These are phyloP conservation scores for Zoysia japonica DNA, from an alignment of 176 grass and related monocot genomes.

Conservation along the genomic window DNA sequence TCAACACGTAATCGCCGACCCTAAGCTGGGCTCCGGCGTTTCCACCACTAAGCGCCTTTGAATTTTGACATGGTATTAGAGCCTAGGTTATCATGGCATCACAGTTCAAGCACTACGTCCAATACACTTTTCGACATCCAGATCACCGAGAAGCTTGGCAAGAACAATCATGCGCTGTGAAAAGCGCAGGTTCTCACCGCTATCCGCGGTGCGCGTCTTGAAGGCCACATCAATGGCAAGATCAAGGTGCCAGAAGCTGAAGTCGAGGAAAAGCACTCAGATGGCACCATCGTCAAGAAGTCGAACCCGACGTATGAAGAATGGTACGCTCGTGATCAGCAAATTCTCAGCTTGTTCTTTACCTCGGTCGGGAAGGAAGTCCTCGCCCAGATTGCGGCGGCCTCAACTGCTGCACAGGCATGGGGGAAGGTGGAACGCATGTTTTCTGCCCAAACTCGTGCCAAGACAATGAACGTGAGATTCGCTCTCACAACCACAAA, in stretches of 20 bases:
- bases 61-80: too few relatives aligned
- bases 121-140: background rate
- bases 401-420: background rate
- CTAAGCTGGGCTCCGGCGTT: too few relatives aligned
- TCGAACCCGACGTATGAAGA: background rate
- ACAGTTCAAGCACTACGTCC: background rate
- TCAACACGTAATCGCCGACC: too few relatives aligned
- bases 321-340: background rate
- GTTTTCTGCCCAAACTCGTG: background rate
- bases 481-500: background rate
- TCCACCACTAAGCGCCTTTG: too few relatives aligned
- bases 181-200: background rate
- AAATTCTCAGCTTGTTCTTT: background rate
- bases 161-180: background rate
- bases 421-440: background rate
- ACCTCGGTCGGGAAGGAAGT: background rate
- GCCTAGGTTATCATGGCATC: background rate
- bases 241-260: background rate
- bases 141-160: background rate
- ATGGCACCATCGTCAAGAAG: background rate
- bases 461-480: fast-evolving
- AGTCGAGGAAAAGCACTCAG: background rate
- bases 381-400: background rate
- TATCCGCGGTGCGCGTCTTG: background rate
- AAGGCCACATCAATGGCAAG: background rate